Percentiles rank a stretch among this genome's conserved stretches.
Conservation (phyloP, 306 rosid genomes). For the Cucurbita argyrosperma region DNA sequence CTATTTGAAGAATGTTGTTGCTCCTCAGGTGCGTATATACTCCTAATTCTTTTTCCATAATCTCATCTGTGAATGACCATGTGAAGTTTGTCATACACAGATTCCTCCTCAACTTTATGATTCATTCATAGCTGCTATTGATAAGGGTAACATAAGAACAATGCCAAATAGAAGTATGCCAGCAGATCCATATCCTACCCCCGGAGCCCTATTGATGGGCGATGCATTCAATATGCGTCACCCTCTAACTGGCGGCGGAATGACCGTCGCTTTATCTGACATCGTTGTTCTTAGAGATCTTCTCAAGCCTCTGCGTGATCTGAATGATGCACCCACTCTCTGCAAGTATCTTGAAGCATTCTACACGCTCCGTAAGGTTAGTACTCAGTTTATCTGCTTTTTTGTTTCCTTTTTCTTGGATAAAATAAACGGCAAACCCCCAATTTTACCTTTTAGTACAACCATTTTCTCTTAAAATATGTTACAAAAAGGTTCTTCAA, state of each 20-base stretch:
- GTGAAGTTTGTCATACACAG: slow-evolving; percentile 33
- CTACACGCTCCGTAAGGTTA: slow-evolving; percentile 77
- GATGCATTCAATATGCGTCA: slow-evolving; percentile 99
- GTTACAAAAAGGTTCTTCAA: neutral
- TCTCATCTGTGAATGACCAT: slow-evolving; percentile 5
- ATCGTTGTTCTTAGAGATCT: slow-evolving; percentile 78
- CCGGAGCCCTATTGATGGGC: slow-evolving; percentile 90
- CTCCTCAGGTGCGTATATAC: slow-evolving; percentile 58
- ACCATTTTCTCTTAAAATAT: neutral
- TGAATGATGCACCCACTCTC: slow-evolving; percentile 62
- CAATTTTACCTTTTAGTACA: neutral
- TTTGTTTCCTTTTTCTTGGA: neutral
- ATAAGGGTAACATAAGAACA: slow-evolving; percentile 69
- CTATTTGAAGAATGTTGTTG: slow-evolving; percentile 68
- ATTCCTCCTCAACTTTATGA: slow-evolving; percentile 57
- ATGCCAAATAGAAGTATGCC: slow-evolving; percentile 99
- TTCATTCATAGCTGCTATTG: slow-evolving; percentile 67
- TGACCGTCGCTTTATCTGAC: slow-evolving; percentile 91
- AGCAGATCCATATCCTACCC: slow-evolving; percentile 80
- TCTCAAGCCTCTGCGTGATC: slow-evolving; percentile 58
- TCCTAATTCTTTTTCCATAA: neutral
- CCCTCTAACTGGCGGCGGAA: slow-evolving; percentile 92
- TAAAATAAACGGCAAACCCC: neutral
- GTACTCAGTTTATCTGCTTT: neutral
- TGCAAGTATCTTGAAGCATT: slow-evolving; percentile 83